Base-by-base conservation (phyloP, 2,329 filamentous ascomycete genomes). In the Chaetomiaceae sp. region DNA sequence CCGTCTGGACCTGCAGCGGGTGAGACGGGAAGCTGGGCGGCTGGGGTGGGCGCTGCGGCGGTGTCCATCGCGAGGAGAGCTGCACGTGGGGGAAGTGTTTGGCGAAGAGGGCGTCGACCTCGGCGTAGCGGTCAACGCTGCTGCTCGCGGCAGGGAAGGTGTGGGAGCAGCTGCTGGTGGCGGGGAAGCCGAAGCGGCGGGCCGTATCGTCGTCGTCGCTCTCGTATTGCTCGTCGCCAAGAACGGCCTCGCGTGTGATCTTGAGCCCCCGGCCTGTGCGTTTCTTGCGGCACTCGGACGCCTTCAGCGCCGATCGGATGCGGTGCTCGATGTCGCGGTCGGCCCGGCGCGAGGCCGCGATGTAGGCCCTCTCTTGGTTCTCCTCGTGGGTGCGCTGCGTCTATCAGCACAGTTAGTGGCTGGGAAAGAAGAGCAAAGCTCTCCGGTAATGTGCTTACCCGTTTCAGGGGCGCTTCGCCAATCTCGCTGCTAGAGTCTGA, bases 181-280 rank as follows among this genome's bases (percentile, higher is more conserved):
- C 79, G 26, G 88, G 68, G 15, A 30, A 35, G 30, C 80, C 74
- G 60, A 82, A 86, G 44, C 81, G 79, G 50, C 79, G 74, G 1
- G 84, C 81, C 19, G 87, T 62, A 11, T 90, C 86, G 56, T 95
- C 87, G 43, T 95, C 89, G 60, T 95, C 87, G 65, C 95, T 90
- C 60, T 95, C 89, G 62, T 96, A 96, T 88, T 95, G 95, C 63
- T 94, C 88, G 63, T 95, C 90, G 52, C 88, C 89, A 56, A 86
- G 72, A 11, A 95, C 89, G 66, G 93, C 89, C 59, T 93, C 79
- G 64, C 90, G 85, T 20, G 84, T 89, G 48, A 96, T 86, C 56
- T 83, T 82, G 49, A 96, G 75, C 2, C 78, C 81, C 56, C 88
- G 86, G 32, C 90, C 91, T 0, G 90, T 95, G 15, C 89, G 81